A percentile compares a stretch with the other conserved stretches of the same genome.
phyloP scores from a whole-genome alignment of 2,329 filamentous ascomycete species.

The Epichloe gansuensis region DNA sequence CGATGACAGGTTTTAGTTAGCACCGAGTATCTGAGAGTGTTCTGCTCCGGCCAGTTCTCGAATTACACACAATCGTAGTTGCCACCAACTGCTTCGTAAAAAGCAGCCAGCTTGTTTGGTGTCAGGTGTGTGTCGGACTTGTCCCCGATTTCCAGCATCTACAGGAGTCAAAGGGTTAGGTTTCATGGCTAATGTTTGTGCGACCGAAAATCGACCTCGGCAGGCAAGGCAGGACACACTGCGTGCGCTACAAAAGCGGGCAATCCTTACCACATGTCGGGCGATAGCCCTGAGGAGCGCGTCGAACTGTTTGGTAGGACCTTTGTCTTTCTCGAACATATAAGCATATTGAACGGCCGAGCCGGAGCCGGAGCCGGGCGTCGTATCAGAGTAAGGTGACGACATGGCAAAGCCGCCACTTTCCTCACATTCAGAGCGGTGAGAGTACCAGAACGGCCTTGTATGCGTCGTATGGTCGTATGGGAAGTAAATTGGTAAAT shows the following conservation, averaged over 20 bases:
- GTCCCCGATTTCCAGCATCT: slow-evolving; percentile 49
- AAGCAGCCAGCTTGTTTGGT: slow-evolving; percentile 59
- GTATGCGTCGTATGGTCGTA: not conserved
- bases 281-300: slow-evolving; percentile 57
- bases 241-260: not conserved
- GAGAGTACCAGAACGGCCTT: not conserved
- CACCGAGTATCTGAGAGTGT: not conserved
- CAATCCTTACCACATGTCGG: slow-evolving; percentile 51
- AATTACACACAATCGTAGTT: slow-evolving; percentile 51
- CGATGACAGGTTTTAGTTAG: slow-evolving; percentile 1
- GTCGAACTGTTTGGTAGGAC: slow-evolving; percentile 52
- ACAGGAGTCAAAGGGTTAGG: slow-evolving; percentile 8
- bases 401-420: slow-evolving; percentile 9
- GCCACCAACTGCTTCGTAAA: slow-evolving; percentile 62
- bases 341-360: slow-evolving; percentile 42
- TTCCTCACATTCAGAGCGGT: slow-evolving; percentile 5
- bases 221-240: not conserved
- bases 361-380: slow-evolving; percentile 13
- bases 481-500: not conserved
- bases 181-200: not conserved
- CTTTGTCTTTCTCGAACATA: slow-evolving; percentile 56
- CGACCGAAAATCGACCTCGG: not conserved
- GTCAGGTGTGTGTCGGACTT: slow-evolving; percentile 40
- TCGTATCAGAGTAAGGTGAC: slow-evolving; percentile 12
- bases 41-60: not conserved